Percentiles rank a stretch among this genome's conserved stretches.
These are phyloP conservation scores for Trichoderma atrobrunneum DNA, from an alignment of 2,329 filamentous ascomycete genomes.

Conservation along the genomic window DNA sequence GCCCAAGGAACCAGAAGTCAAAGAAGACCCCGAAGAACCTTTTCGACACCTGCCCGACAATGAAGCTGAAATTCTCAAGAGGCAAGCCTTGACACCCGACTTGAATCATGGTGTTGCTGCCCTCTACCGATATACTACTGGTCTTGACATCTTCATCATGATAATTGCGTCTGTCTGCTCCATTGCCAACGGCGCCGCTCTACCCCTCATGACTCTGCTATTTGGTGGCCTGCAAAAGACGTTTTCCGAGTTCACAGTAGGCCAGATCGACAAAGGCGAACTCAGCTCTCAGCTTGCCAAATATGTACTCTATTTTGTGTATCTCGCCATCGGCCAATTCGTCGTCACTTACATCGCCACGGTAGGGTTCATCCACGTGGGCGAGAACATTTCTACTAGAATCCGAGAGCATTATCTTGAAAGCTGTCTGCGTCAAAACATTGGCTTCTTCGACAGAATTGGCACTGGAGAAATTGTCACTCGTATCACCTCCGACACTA, in stretches of 20 bases:
- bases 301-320: slow-evolving; percentile 79
- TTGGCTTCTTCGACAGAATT: slow-evolving; percentile 89
- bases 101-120: slow-evolving; percentile 62
- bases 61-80: slow-evolving; percentile 65
- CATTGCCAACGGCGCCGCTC: slow-evolving; percentile 69
- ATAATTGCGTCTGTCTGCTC: slow-evolving; percentile 59
- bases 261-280: slow-evolving; percentile 43
- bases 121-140: slow-evolving; percentile 69
- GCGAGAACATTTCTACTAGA: slow-evolving; percentile 74
- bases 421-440: slow-evolving; percentile 83
- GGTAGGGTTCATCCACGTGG: slow-evolving; percentile 84
- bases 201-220: slow-evolving; percentile 78
- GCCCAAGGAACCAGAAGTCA: slow-evolving; percentile 15
- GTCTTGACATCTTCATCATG: slow-evolving; percentile 63
- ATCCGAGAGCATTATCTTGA: slow-evolving; percentile 80
- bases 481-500: slow-evolving; percentile 90
- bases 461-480: slow-evolving; percentile 93
- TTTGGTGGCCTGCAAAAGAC: slow-evolving; percentile 73
- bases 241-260: slow-evolving; percentile 56
- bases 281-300: slow-evolving; percentile 61
- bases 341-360: slow-evolving; percentile 75
- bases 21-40: slow-evolving; percentile 47
- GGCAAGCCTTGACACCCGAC: slow-evolving; percentile 64
- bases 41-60: slow-evolving; percentile 61
- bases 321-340: slow-evolving; percentile 79